These are phyloP conservation scores for Endoconidiophora laricicola DNA, from an alignment of 2,329 filamentous ascomycete species.

Conservation along the genomic window DNA sequence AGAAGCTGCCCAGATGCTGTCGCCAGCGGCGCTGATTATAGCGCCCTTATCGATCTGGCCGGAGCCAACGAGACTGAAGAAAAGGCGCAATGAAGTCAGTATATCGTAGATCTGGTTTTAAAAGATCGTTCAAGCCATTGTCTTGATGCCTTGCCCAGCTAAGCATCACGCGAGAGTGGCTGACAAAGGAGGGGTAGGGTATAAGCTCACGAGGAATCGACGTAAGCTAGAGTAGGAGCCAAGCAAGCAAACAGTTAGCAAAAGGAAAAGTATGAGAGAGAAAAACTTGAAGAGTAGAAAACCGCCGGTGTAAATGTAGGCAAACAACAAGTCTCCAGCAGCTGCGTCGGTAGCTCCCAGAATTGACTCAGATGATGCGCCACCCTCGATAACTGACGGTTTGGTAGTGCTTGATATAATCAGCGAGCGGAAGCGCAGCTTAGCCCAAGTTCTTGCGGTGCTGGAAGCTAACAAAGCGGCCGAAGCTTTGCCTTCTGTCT, in stretches of 20 bases:
- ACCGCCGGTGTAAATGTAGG: not conserved
- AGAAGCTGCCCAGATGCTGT: slow-evolving; percentile 62
- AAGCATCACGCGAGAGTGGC: not conserved
- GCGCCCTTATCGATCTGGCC: slow-evolving; percentile 70
- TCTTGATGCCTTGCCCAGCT: not conserved
- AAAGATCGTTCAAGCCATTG: slow-evolving; percentile 13
- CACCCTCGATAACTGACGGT: not conserved
- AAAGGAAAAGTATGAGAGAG: not conserved
- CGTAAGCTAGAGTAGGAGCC: slow-evolving; percentile 25
- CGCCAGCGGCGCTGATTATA: slow-evolving; percentile 67
- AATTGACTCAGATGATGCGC: not conserved
- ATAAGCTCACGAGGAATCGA: slow-evolving; percentile 31
- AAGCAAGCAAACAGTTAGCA: slow-evolving; percentile 17
- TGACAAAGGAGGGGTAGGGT: slow-evolving; percentile 5
- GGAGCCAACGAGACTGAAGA: slow-evolving; percentile 56
- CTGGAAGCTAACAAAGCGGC: not conserved
- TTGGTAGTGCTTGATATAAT: not conserved
- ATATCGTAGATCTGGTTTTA: slow-evolving; percentile 1
- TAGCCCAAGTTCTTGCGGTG: not conserved
- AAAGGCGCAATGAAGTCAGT: slow-evolving; percentile 12
- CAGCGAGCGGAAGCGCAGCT: not conserved
- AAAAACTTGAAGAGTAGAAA: not conserved
- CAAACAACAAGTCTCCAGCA: not conserved
- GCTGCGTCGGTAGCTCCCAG: not conserved
- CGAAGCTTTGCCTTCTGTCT: not conserved